phyloP scores from a whole-genome alignment of 1,284 basidiomycete genomes.

The Ceratobasidium sp. region DNA sequence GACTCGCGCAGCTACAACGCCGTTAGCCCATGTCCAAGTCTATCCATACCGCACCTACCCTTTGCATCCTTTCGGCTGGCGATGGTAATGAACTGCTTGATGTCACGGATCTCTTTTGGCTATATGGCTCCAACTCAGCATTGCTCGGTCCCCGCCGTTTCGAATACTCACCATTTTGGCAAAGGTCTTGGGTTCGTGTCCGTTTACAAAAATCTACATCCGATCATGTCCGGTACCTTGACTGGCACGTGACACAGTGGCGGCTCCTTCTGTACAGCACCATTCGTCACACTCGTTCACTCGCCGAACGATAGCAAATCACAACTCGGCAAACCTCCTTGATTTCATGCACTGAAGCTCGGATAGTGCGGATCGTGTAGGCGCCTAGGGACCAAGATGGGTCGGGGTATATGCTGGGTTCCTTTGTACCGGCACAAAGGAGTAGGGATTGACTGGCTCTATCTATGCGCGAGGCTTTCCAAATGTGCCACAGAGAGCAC shows the following conservation, averaged over 20 bases:
- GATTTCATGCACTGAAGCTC: background rate
- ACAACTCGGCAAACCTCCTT: background rate
- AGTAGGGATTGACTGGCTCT: constrained; percentile 6
- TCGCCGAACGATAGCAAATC: background rate
- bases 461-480: constrained; percentile 27
- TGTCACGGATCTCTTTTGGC: constrained; percentile 98
- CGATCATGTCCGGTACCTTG: background rate
- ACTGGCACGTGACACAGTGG: constrained; percentile 17
- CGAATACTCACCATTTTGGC: constrained; percentile 34
- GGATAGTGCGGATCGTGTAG: background rate
- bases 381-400: background rate
- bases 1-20: constrained; percentile 84
- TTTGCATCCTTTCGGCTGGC: constrained; percentile 77
- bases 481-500: constrained; percentile 1
- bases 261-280: background rate
- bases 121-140: constrained; percentile 49
- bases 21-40: background rate
- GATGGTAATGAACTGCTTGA: constrained; percentile 99
- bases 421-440: constrained; percentile 36
- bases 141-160: background rate
- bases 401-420: background rate
- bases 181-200: constrained; percentile 8
- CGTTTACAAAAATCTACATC: constrained; percentile 15
- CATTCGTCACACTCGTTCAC: background rate
- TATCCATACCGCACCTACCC: constrained; percentile 50